Conservation (phyloP, 2,329 filamentous ascomycete species). For the Chaetomiaceae sp. region DNA sequence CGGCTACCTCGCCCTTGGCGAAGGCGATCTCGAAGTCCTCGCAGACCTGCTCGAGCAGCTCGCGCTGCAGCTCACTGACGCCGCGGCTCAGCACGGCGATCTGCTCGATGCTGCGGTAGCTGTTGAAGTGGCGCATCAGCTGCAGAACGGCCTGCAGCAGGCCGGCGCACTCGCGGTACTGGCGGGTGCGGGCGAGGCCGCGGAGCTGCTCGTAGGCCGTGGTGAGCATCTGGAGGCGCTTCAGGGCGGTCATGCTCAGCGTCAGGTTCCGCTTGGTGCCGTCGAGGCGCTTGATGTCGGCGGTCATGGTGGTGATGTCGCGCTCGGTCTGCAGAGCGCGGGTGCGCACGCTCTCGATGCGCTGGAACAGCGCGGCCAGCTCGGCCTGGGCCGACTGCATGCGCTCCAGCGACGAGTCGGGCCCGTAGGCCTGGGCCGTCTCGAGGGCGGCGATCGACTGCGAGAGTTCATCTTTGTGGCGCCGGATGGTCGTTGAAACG, state of each 20-base stretch:
- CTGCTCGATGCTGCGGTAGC: constrained; percentile 95
- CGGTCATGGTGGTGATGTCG: constrained; percentile 96
- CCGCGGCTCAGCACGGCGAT: constrained; percentile 89
- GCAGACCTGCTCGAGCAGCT: constrained; percentile 94
- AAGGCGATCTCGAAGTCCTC: constrained; percentile 97
- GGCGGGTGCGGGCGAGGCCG: constrained; percentile 72
- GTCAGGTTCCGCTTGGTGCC: constrained; percentile 95
- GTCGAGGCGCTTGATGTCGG: constrained; percentile 95
- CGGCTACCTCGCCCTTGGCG: constrained; percentile 73
- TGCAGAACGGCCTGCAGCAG: constrained; percentile 91
- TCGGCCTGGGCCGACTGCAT: constrained; percentile 90
- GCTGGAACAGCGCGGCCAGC: constrained; percentile 81
- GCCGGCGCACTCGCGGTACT: constrained; percentile 92
- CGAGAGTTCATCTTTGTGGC: constrained; percentile 77
- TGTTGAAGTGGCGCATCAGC: constrained; percentile 98
- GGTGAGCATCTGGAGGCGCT: constrained; percentile 95
- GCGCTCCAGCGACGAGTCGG: constrained; percentile 79
- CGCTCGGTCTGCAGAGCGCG: constrained; percentile 88
- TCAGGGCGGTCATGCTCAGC: constrained; percentile 94
- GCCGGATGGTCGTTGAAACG: constrained; percentile 67
- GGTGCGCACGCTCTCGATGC: constrained; percentile 87
- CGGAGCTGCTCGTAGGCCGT: constrained; percentile 97
- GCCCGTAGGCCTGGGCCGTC: constrained; percentile 74
- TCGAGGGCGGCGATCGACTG: constrained; percentile 67
- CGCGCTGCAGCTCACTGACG: constrained; percentile 86